These are phyloP conservation scores for Lactarius psammicola DNA, from an alignment of 768 basidiomycete genomes.

Conservation along the genomic window DNA sequence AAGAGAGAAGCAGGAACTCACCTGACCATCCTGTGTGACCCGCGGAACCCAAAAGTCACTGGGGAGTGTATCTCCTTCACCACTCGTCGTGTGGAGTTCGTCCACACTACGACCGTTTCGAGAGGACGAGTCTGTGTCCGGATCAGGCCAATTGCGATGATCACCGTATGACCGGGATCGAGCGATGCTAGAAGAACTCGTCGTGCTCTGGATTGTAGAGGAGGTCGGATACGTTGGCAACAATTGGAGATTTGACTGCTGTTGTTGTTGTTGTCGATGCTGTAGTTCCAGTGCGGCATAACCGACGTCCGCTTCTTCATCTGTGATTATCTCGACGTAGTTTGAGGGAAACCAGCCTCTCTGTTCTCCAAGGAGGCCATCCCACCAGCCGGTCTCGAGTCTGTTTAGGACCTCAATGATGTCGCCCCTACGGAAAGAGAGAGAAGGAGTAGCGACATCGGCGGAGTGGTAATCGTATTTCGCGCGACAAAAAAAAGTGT, in stretches of 20 bases:
- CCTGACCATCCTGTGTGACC: conserved; percentile 80
- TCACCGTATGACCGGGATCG: conserved; percentile 39
- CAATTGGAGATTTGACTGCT: conserved; percentile 6
- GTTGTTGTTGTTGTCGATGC: conserved; percentile 25
- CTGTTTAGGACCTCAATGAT: conserved; percentile 92
- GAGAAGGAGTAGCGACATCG: conserved; percentile 66
- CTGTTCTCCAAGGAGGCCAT: conserved; percentile 84
- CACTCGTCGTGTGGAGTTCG: conserved; percentile 33
- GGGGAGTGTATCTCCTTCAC: conserved; percentile 39
- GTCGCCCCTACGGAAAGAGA: conserved; percentile 84
- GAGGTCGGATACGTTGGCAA: conserved; percentile 25
- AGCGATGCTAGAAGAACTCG: conserved; percentile 29
- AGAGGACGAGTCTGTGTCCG: conserved; percentile 37
- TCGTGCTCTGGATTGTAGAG: conserved; percentile 43
- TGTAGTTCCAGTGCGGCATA: conserved; percentile 49
- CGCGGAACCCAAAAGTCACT: conserved; percentile 92
- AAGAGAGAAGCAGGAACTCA: conserved; percentile 38
- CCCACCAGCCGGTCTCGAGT: conserved; percentile 97
- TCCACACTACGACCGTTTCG: conserved; percentile 39
- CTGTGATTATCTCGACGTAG: conserved; percentile 78
- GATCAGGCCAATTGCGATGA: conserved; percentile 57
- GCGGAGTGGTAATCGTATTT: conserved; percentile 89
- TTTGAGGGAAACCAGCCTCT: conserved; percentile 98
- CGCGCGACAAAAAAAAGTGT: conserved; percentile 83
- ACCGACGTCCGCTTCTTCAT: conserved; percentile 74